These are phyloP conservation scores for Typha latifolia DNA, from an alignment of 176 grass and related monocot genomes.

Conservation along the genomic window DNA sequence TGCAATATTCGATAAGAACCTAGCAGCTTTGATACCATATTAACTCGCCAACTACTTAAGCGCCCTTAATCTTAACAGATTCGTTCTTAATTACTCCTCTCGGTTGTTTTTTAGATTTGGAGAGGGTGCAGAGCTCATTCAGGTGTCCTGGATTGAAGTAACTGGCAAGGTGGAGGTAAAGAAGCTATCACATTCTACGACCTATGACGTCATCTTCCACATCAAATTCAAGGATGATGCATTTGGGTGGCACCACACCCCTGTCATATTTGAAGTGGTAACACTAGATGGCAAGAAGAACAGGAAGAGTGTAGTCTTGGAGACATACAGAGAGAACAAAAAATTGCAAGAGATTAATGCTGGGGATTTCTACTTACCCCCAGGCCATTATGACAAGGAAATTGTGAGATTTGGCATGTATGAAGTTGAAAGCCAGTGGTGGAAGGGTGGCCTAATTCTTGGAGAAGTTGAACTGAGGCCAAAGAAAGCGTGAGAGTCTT, in stretches of 20 bases:
- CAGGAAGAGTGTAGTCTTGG: no score
- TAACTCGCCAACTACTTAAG: no score
- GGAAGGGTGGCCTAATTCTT: constrained; percentile 17
- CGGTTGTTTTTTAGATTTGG: constrained; percentile 5
- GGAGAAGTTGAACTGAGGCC: constrained; percentile 1
- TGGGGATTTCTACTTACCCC: no score
- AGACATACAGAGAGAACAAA: no score
- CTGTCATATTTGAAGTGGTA: constrained; percentile 1
- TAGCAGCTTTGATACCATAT: no score
- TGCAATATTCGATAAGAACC: no score
- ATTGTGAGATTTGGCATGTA: constrained; percentile 2
- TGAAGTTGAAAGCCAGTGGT: constrained; percentile 7
- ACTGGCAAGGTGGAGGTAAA: not conserved
- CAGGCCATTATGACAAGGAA: not conserved
- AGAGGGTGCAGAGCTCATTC: constrained; percentile 14
- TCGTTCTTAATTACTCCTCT: not conserved
- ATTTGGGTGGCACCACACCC: constrained; percentile 14
- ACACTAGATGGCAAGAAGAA: no score
- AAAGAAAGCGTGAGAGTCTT: no score
- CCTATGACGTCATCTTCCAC: constrained; percentile 9
- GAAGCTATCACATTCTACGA: not conserved
- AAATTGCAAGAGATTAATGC: no score
- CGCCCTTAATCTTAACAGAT: not conserved
- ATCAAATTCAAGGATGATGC: constrained; percentile 23
- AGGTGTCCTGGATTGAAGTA: constrained; percentile 19